Percentiles rank a stretch among this genome's conserved stretches.
Evolutionary conservation across 768 basidiomycete genomes (phyloP).

Genomic region (Hydnum rufescens): DNA sequence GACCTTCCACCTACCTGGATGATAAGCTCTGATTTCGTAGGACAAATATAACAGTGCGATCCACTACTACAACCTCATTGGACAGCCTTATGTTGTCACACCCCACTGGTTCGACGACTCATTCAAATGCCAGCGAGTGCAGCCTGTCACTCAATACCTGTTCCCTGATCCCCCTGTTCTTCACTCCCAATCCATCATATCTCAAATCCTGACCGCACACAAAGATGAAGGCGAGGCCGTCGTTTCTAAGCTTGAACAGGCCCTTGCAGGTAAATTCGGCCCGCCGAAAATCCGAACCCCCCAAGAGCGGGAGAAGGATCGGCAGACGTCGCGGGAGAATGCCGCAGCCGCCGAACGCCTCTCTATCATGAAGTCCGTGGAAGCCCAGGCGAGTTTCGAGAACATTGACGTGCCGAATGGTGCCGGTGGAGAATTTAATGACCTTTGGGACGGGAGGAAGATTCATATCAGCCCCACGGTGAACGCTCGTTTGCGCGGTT

Average conservation of each 20-base stretch:
- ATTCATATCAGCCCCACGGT: conserved; percentile 34
- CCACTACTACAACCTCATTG: conserved; percentile 33
- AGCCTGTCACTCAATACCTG: conserved; percentile 15
- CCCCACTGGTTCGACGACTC: conserved; percentile 87
- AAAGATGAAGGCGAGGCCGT: background rate
- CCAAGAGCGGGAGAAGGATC: no score
- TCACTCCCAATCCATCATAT: conserved; percentile 13
- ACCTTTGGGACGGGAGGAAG: conserved; percentile 32
- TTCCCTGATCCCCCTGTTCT: conserved; percentile 45
- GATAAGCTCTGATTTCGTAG: background rate
- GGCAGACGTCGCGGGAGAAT: no score
- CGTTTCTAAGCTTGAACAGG: background rate
- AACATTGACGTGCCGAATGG: no score
- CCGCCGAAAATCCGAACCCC: no score
- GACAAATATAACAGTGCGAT: conserved; percentile 23
- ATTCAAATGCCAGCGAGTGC: conserved; percentile 12
- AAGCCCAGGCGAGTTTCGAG: no score
- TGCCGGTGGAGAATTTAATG: no score
- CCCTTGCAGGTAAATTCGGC: no score
- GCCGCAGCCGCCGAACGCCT: no score
- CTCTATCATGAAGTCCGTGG: no score
- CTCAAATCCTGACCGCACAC: background rate
- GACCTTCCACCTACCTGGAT: background rate
- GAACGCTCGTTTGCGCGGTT: no score
- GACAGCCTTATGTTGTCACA: conserved; percentile 46